Conservation (phyloP, 805 yeast genomes). For the Ogataea nitratoaversa region DNA sequence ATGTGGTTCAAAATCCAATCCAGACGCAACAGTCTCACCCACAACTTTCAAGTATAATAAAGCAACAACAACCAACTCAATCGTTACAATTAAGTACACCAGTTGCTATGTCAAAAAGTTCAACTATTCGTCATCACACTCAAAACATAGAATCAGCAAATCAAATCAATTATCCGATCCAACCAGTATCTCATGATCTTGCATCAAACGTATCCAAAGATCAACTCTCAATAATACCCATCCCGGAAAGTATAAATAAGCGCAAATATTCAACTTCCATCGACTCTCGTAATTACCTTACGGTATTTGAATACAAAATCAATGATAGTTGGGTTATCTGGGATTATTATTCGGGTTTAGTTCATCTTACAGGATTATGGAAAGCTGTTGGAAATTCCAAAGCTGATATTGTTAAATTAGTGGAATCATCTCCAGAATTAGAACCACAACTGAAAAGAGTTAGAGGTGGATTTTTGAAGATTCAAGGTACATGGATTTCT, state of each 20-base stretch:
- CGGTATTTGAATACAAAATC: constrained; percentile 68
- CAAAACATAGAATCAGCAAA: constrained; percentile 1
- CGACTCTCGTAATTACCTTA: constrained; percentile 63
- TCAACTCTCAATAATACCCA: constrained; percentile 21
- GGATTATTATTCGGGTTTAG: constrained; percentile 83
- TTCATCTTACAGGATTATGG: constrained; percentile 87
- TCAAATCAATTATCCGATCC: constrained; percentile 25
- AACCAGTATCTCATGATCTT: constrained; percentile 12
- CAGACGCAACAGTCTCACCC: not conserved
- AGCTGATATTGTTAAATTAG: constrained; percentile 71
- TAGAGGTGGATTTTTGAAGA: constrained; percentile 85
- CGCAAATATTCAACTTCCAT: constrained; percentile 69
- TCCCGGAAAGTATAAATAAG: constrained; percentile 15
- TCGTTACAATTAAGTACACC: too few relatives aligned
- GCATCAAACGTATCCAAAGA: constrained; percentile 15
- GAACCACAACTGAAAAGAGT: constrained; percentile 66
- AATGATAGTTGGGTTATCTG: constrained; percentile 76
- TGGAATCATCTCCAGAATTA: constrained; percentile 62
- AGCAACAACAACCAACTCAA: too few relatives aligned
- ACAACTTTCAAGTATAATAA: not conserved
- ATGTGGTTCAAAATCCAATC: too few relatives aligned
- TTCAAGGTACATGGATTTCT: constrained; percentile 94
- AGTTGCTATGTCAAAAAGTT: not conserved
- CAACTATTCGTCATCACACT: not conserved
- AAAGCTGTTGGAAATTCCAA: constrained; percentile 65